Percentiles rank a stretch among this genome's conserved stretches.
Conservation (phyloP, 441 rosid species). For the Raphanus hybrid region DNA sequence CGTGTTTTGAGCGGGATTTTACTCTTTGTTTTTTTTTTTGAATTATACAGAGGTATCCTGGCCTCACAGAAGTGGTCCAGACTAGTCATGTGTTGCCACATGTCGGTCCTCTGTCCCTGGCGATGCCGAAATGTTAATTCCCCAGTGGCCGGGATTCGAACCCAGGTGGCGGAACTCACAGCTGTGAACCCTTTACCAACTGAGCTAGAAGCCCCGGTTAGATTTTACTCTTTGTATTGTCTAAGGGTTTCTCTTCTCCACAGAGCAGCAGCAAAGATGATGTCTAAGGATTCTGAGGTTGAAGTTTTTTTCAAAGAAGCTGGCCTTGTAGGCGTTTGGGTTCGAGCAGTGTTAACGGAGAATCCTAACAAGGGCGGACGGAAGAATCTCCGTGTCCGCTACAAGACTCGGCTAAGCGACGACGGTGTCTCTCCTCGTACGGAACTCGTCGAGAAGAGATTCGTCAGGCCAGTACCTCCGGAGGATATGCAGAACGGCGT, state of each 20-base stretch:
- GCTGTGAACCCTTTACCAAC: no score
- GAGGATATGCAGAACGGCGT: not conserved
- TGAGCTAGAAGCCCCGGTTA: no score
- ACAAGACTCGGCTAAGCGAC: not conserved
- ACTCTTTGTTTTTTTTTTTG: no score
- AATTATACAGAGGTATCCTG: no score
- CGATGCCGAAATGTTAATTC: no score
- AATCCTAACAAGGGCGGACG: constrained; percentile 32
- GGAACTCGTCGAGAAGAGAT: not conserved
- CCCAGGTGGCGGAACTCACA: no score
- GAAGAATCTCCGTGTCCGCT: constrained; percentile 28
- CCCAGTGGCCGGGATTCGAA: no score
- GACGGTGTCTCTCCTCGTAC: not conserved
- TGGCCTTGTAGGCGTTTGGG: constrained; percentile 46
- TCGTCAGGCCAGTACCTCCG: not conserved
- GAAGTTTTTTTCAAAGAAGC: constrained; percentile 54
- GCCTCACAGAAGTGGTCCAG: no score
- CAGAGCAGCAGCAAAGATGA: not conserved
- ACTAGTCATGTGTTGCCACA: no score
- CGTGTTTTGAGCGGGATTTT: not conserved
- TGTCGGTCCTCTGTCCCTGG: no score
- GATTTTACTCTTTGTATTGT: not conserved
- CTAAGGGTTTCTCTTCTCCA: not conserved
- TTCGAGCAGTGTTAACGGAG: constrained; percentile 44
- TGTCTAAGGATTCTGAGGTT: constrained; percentile 13